phyloP scores from a whole-genome alignment of 78 protist species.

The Dictyostelium purpureum region DNA sequence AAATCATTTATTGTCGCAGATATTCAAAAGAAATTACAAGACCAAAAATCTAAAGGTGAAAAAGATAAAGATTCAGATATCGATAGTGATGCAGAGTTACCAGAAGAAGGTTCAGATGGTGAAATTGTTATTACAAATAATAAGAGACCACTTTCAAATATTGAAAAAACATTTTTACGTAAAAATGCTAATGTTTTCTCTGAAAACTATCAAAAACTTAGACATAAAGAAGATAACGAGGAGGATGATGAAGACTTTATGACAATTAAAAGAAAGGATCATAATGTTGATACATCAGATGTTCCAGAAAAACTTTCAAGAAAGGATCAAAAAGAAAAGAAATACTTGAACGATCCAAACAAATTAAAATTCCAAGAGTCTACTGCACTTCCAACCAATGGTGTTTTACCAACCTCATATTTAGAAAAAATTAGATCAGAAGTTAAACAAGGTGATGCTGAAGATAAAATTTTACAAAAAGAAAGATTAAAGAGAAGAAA shows the following conservation, averaged over 20 bases:
- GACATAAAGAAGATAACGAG: slow-evolving; percentile 4
- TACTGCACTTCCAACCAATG: not conserved
- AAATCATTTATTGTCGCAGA: not conserved
- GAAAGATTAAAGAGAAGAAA: slow-evolving; percentile 10
- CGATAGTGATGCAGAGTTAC: slow-evolving; percentile 16
- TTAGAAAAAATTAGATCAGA: not conserved
- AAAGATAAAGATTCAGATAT: slow-evolving; percentile 1
- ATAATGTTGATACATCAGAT: not conserved
- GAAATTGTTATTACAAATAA: not conserved
- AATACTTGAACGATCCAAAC: not conserved
- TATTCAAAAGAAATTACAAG: slow-evolving; percentile 18
- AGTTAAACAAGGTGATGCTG: not conserved
- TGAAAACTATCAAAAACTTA: slow-evolving; percentile 17
- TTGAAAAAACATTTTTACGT: slow-evolving; percentile 16
- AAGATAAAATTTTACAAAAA: slow-evolving; percentile 2
- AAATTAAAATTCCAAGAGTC: slow-evolving; percentile 2
- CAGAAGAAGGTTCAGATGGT: slow-evolving; percentile 18
- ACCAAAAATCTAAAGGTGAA: slow-evolving; percentile 16
- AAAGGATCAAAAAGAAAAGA: slow-evolving; percentile 3
- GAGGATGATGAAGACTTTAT: slow-evolving; percentile 54
- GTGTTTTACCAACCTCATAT: slow-evolving; percentile 12
- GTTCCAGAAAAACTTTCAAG: not conserved
- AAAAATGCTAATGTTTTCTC: slow-evolving; percentile 58
- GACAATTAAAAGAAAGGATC: slow-evolving; percentile 54
- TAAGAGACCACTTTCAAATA: not conserved